Evolutionary conservation across 129 eudicot species (phyloP).

Genomic region (Centrapalus pauciflorus): DNA sequence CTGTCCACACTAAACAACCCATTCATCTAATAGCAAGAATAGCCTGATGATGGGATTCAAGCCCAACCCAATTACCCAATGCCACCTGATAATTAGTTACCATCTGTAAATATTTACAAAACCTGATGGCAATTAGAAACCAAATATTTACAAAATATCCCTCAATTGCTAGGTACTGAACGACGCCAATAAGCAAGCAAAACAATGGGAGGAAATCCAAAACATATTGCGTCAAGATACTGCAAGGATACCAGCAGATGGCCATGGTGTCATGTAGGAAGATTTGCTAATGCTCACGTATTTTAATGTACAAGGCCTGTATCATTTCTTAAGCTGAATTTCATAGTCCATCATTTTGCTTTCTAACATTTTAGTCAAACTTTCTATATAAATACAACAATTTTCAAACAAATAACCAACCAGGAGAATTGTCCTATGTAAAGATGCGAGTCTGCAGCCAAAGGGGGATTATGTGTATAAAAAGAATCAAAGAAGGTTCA

Average conservation of each 20-base stretch:
- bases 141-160: neutral
- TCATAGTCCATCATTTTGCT: no score
- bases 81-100: no score
- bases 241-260: neutral
- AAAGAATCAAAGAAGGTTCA: neutral
- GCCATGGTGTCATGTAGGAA: neutral
- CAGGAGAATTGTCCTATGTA: no score
- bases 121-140: neutral
- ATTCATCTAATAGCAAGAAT: neutral
- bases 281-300: neutral
- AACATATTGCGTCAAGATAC: neutral
- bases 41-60: neutral
- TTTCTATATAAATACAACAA: no score
- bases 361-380: no score
- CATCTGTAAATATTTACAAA: no score
- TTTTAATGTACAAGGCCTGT: neutral
- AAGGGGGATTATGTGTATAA: neutral
- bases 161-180: neutral
- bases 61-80: no score
- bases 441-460: no score
- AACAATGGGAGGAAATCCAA: neutral
- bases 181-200: neutral
- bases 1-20: neutral
- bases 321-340: neutral
- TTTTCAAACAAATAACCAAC: no score